Conservation (phyloP, 345 rosid genomes). For the Viola odorata region DNA sequence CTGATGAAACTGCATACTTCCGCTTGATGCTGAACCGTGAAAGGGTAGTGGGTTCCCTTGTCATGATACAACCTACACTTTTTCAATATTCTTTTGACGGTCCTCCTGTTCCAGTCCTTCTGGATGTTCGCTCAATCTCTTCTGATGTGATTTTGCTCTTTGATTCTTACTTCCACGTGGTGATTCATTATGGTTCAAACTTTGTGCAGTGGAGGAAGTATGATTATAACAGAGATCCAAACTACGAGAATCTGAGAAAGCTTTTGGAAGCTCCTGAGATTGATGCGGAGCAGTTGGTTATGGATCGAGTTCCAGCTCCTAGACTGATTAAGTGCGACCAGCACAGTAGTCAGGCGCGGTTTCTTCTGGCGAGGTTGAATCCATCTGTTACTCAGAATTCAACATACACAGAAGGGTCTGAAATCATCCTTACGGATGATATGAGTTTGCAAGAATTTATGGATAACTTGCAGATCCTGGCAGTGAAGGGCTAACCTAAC, state of each 20-base stretch:
- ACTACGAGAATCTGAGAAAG: slow-evolving; percentile 79
- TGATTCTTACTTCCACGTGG: slow-evolving; percentile 84
- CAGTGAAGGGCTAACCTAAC: slow-evolving; percentile 45
- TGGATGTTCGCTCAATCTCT: slow-evolving; percentile 74
- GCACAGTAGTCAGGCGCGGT: slow-evolving; percentile 92
- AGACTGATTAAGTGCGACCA: slow-evolving; percentile 82
- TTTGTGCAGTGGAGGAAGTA: slow-evolving; percentile 88
- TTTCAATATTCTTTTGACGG: slow-evolving; percentile 87
- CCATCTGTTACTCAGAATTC: slow-evolving; percentile 93
- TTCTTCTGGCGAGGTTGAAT: slow-evolving; percentile 92
- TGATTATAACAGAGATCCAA: slow-evolving; percentile 72
- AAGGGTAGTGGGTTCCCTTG: slow-evolving; percentile 79
- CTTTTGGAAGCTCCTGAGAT: slow-evolving; percentile 79
- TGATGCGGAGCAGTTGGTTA: slow-evolving; percentile 61
- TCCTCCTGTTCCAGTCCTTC: slow-evolving; percentile 88
- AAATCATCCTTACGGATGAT: slow-evolving; percentile 78
- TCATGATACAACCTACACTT: slow-evolving; percentile 95
- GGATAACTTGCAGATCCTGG: slow-evolving; percentile 72
- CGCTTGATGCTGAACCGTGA: slow-evolving; percentile 84
- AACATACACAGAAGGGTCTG: slow-evolving; percentile 50
- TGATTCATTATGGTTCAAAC: slow-evolving; percentile 84
- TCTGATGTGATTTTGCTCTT: slow-evolving; percentile 79
- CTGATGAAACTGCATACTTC: slow-evolving; percentile 88
- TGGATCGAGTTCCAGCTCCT: slow-evolving; percentile 72
- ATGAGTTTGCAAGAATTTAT: slow-evolving; percentile 82